Evolutionary conservation across 169 alveolate genomes (phyloP), one percentile per base, ranked within the genome.

Genomic region (Theileria orientalis): DNA sequence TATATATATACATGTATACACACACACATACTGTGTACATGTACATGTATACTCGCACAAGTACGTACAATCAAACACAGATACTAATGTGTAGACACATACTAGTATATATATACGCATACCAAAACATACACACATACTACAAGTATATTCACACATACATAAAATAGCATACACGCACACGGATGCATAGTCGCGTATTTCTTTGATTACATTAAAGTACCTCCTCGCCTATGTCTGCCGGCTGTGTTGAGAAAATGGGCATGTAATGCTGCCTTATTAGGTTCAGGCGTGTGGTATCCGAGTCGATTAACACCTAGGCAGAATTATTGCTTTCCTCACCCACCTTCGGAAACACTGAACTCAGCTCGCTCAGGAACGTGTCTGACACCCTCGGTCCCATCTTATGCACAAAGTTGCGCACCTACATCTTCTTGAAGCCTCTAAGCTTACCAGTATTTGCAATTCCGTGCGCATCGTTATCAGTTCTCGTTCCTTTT

Each of bases 381-480:
- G 68, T 84, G 66, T 89, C 91, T 25, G 94, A 91, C 25, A 91
- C 95, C 60, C 80, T 73, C 37, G 93, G 93, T 0, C 95, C 95
- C 66, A 90, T 78, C 8, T 84, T 88, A 40, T 91, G 90, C 2
- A 91, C 94, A 44, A 90, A 60, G 33, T 74, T 76, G n/a, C 93
- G 86, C 46, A 78, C 86, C 86, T 78, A 33, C 23, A 25, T 0
- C 19, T 5, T 1, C 23, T 69, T 11, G 41, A 9, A 27, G 21
- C 42, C 11, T 3, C 19, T 1, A 23, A 3, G 19, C 86, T 16
- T 52, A 88, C 93, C 83, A 70, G 74, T n/a, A 92, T 74, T 49
- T 93, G 96, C 14, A 93, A 79, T 56, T 92, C 92, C 46, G 90
- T 88, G 29, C 96, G 83, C 72, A 83, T 90, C 44, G 94, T 91